phyloP scores from a whole-genome alignment of 1,284 basidiomycete species.

The Marasmius tenuissimus region DNA sequence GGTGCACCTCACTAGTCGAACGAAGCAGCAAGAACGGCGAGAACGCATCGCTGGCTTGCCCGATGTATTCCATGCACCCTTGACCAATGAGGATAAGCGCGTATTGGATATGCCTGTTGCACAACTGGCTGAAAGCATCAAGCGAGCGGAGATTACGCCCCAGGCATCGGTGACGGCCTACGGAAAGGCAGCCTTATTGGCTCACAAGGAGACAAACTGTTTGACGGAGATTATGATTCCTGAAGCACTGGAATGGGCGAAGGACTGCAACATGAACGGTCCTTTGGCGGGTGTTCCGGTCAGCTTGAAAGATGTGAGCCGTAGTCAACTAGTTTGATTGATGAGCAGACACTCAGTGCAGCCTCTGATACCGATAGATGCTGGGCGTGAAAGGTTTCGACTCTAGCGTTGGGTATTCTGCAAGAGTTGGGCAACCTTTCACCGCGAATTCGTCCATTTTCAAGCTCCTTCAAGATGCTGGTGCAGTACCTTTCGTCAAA shows the following conservation, averaged over 20 bases:
- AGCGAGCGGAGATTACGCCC: constrained; percentile 38
- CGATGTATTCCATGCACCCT: constrained; percentile 35
- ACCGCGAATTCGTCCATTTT: constrained; percentile 50
- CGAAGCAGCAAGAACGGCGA: constrained; percentile 48
- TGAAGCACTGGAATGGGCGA: constrained; percentile 43
- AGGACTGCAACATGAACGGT: constrained; percentile 39
- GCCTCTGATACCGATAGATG: constrained; percentile 15
- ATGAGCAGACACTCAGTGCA: too few relatives aligned
- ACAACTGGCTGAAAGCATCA: constrained; percentile 39
- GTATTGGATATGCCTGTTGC: constrained; percentile 43
- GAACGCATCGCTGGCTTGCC: constrained; percentile 41
- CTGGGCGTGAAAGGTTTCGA: constrained; percentile 56
- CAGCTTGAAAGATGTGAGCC: constrained; percentile 46
- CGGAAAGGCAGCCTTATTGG: constrained; percentile 50
- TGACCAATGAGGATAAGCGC: constrained; percentile 35
- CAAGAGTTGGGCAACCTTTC: constrained; percentile 45
- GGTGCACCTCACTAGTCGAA: constrained; percentile 17
- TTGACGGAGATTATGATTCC: constrained; percentile 56
- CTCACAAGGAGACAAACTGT: constrained; percentile 56
- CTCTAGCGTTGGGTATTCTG: constrained; percentile 61
- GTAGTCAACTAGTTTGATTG: background rate
- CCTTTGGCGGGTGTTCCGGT: constrained; percentile 49
- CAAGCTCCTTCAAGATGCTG: constrained; percentile 61
- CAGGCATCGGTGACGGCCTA: constrained; percentile 45
- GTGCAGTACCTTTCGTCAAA: constrained; percentile 78